A percentile compares a stretch with the other conserved stretches of the same genome.
phyloP scores from a whole-genome alignment of 2,329 filamentous ascomycete species.

The Hypoxylon sp. region DNA sequence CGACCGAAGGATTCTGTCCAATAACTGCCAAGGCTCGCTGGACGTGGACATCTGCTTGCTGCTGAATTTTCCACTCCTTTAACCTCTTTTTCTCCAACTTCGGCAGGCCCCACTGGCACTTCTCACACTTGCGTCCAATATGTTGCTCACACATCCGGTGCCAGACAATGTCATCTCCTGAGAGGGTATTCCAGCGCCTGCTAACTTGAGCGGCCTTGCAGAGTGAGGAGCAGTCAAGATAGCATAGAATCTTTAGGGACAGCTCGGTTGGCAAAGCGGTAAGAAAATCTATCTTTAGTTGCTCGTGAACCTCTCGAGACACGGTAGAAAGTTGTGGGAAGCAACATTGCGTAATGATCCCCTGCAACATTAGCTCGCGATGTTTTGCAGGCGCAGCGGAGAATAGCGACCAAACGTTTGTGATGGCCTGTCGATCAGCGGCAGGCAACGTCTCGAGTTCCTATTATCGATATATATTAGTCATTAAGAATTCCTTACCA shows the following conservation, averaged over 20 bases:
- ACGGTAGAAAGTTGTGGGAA: slow-evolving; percentile 97
- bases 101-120: slow-evolving; percentile 96
- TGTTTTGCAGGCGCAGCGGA: slow-evolving; percentile 95
- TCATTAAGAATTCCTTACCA: neutral
- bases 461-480: slow-evolving; percentile 57
- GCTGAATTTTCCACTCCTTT: slow-evolving; percentile 87
- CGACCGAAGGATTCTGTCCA: slow-evolving; percentile 21
- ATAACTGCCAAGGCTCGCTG: slow-evolving; percentile 43
- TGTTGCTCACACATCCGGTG: slow-evolving; percentile 96
- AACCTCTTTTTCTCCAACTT: slow-evolving; percentile 89
- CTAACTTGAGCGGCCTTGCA: slow-evolving; percentile 98
- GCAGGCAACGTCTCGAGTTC: slow-evolving; percentile 85
- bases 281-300: slow-evolving; percentile 98
- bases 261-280: slow-evolving; percentile 89
- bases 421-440: slow-evolving; percentile 93
- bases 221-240: slow-evolving; percentile 91
- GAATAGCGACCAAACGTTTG: slow-evolving; percentile 97
- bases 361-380: slow-evolving; percentile 94
- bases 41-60: slow-evolving; percentile 68
- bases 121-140: slow-evolving; percentile 84
- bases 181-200: slow-evolving; percentile 85
- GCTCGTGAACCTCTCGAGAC: slow-evolving; percentile 88
- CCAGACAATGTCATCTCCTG: slow-evolving; percentile 99
- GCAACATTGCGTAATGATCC: slow-evolving; percentile 95
- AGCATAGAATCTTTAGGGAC: slow-evolving; percentile 92